Evolutionary conservation across 1,284 basidiomycete genomes (phyloP), one percentile per base, ranked within the genome.

Genomic region (Butyriboletus regius): DNA sequence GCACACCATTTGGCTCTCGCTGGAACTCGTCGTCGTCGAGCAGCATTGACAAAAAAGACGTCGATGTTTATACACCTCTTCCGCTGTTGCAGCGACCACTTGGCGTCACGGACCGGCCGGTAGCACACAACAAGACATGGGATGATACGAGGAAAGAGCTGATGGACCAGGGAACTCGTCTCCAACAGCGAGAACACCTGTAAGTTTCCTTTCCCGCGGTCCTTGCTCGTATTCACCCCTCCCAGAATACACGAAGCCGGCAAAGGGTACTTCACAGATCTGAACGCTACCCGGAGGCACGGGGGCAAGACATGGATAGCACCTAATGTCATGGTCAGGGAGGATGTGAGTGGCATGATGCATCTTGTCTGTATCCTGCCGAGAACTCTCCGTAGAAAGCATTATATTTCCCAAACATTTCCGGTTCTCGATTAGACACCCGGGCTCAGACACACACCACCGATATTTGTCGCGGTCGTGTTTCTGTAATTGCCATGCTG

Each of bases 221-320:
- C 46, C 34, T 36, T 32, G 4, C 45, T 26, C 10, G 29, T 33
- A 18, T 43, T 55, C 43, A 59, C 42, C 35, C 15, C 13, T 31
- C 22, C 5, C 58, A 95, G 91, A 55, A 80, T 96, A 48, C 86
- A 90, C 60, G 83, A 94, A 70, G 89, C 85, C 0, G 81, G 82
- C 14, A 86, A 85, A 60, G 92, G 93, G 0, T 96, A 98, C 68
- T 98, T 93, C 62, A 78, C 88, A 57, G 95, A 98, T 64, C 77
- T 89, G 50, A 90, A 91, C 61, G 82, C 84, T 58, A 85, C 91
- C 15, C 75, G 85, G 46, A 78, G 78, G 36, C 80, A 91, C 59
- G 93, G 92, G 8, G 95, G 95, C 18, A 98, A 98, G 73, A 88
- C 89, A 10, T 98, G 92, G 93, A 80, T 94, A 48, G 92, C 91